A percentile compares a stretch with the other conserved stretches of the same genome.
phyloP scores from a whole-genome alignment of 768 basidiomycete genomes.

The Sporobolomyces roseus region DNA sequence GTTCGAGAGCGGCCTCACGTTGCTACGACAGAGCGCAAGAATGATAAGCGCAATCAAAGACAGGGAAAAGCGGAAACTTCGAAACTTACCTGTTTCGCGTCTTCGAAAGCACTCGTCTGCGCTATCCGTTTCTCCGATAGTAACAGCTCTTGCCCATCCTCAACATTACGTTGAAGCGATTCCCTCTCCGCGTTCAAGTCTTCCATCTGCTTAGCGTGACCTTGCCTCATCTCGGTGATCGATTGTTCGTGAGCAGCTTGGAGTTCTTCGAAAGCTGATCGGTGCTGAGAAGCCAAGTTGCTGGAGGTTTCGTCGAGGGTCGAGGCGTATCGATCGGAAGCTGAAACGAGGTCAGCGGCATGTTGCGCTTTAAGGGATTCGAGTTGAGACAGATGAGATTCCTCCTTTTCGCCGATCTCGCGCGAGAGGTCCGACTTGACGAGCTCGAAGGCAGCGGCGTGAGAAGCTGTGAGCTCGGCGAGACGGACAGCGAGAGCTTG shows the following conservation, averaged over 20 bases:
- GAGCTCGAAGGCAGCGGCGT: constrained; percentile 23
- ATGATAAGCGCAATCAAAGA: no score
- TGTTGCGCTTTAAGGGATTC: constrained; percentile 57
- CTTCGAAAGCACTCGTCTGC: neutral
- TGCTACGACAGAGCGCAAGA: neutral
- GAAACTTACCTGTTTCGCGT: constrained; percentile 4
- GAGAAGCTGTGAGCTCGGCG: constrained; percentile 13
- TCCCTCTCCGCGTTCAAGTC: neutral
- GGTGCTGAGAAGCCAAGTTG: neutral
- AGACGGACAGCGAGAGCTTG: constrained; percentile 55
- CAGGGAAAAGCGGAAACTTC: neutral
- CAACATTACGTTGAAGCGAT: neutral
- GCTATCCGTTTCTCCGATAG: neutral
- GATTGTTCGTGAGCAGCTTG: neutral
- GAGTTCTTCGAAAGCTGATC: neutral
- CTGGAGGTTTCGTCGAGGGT: neutral
- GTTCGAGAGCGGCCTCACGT: constrained; percentile 12
- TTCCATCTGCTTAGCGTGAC: neutral
- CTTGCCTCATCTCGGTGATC: neutral
- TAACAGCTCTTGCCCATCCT: neutral
- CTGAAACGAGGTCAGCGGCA: constrained; percentile 56
- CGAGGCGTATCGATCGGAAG: constrained; percentile 38
- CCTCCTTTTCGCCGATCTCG: constrained; percentile 51
- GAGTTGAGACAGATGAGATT: constrained; percentile 17
- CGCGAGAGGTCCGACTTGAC: constrained; percentile 62